Evolutionary conservation across 495 filamentous ascomycete genomes (phyloP), one percentile per base, ranked within the genome.

Genomic region (Xylaria nigripes): DNA sequence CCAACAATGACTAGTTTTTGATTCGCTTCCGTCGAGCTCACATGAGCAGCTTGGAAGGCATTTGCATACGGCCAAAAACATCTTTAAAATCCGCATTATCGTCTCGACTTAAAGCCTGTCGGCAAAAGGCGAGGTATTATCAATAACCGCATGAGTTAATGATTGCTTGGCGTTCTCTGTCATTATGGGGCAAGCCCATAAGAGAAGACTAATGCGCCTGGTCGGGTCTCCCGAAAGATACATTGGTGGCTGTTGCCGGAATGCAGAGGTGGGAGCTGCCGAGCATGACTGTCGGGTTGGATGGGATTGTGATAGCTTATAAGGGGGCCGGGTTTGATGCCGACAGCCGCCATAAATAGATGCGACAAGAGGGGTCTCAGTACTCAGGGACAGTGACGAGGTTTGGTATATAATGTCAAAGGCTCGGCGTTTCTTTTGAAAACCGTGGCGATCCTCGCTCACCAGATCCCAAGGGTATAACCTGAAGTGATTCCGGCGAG

Each of bases 1-100:
- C 83, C 84, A 81, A 86, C 83, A 67, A 69, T 78, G 86, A 90
- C 81, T 81, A 75, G 86, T 86, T 86, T 92, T 90, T 90, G 86
- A 77, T 87, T 90, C 85, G 85, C 83, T 85, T 81, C 81, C 80
- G 50, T 60, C 61, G 58, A 56, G 61, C 44, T 62, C 34, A 29
- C 45, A 32, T 29, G 60, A 63, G 57, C 45, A 53, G 54, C 54
- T 63, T 67, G 80, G 79, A 79, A 82, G 83, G 84, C 81, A 70
- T 65, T 60, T 66, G 58, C 74, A 70, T 80, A 76, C 86, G 86
- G 72, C 81, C 85, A 89, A 90, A 78, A 75, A 83, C 86, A 81
- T 90, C 86, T 76, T 71, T 68, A 89, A 92, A 92, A 90, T 82
- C 76, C 86, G 86, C 77, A 69, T 71, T 76, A 22, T 76, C 73